These are phyloP conservation scores for Tephrocybe sp. DNA, from an alignment of 768 basidiomycete genomes.

Conservation along the genomic window DNA sequence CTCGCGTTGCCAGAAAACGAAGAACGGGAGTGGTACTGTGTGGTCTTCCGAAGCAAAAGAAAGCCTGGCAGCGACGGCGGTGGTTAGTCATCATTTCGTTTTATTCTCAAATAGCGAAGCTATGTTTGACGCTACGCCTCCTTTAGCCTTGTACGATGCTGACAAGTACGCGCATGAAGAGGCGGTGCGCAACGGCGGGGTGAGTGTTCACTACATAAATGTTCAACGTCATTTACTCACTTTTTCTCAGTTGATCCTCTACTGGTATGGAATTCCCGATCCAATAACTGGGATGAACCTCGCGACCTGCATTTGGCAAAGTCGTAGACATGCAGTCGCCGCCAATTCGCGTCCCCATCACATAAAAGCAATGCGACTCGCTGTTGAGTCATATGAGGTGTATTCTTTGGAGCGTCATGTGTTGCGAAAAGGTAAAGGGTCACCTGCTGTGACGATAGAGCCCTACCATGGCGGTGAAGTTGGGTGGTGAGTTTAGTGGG, in stretches of 20 bases:
- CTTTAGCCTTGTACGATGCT: constrained; percentile 77
- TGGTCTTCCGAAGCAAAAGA: constrained; percentile 83
- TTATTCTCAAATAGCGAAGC: background rate
- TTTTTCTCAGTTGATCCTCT: constrained; percentile 66
- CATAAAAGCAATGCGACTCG: constrained; percentile 78
- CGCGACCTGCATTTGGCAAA: constrained; percentile 96
- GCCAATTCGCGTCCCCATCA: constrained; percentile 84
- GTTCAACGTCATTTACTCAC: too few species aligned
- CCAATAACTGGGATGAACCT: constrained; percentile 79
- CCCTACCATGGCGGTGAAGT: constrained; percentile 65
- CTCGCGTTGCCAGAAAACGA: constrained; percentile 66
- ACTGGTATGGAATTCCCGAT: constrained; percentile 92
- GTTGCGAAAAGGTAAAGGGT: constrained; percentile 66
- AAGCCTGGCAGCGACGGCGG: constrained; percentile 67
- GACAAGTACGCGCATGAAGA: constrained; percentile 91
- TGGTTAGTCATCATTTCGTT: constrained; percentile 38
- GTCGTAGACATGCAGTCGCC: constrained; percentile 76
- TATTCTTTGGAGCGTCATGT: constrained; percentile 79
- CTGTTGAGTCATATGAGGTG: constrained; percentile 72
- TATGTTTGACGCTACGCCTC: constrained; percentile 7
- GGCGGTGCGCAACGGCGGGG: constrained; percentile 84
- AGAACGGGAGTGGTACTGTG: constrained; percentile 89
- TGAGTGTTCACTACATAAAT: constrained; percentile 37
- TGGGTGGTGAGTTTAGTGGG: constrained; percentile 53
- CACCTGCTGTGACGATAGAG: constrained; percentile 53